Evolutionary conservation across 495 filamentous ascomycete genomes (phyloP), one percentile per base, ranked within the genome.

Genomic region (Talaromyces adpressus): DNA sequence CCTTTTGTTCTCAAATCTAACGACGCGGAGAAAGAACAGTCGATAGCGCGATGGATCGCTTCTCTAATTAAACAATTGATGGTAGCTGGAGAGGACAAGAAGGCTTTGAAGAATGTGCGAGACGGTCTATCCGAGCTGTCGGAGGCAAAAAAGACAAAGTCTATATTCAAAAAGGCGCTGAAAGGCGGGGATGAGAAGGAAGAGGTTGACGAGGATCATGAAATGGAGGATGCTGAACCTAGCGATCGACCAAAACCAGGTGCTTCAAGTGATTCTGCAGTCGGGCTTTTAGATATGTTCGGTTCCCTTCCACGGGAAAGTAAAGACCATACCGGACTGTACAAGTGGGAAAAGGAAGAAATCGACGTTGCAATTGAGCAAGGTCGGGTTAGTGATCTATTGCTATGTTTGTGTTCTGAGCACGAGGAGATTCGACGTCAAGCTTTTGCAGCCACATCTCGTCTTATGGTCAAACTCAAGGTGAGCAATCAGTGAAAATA

Each of bases 371-470:
- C 90, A 0, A 75, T 94, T 20, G 88, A 91, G 62, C 87, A 92
- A 64, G 89, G 89, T 5, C 79, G 85, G 64, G 76, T 89, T 32
- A 77, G 79, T 22, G 83, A 86, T 12, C 71, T 97, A 45, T 80
- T 93, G 41, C 76, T 90, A 29, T 88, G 92, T 67, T 77, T 97
- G 49, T 89, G 84, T 61, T 93, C 91, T 1, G 77, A 87, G 63
- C 81, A 91, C 63, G 77, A 82, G 45, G 87, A 88, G 67, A 87
- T 94, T 58, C 82, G 92, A 27, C 82, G 84, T 62, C 89, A 96
- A 73, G 91, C 91, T n/a, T 79, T 90, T 23, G 77, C 78, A 30
- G 87, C 83, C 59, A 75, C 91, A 32, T 73, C 82, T 20, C 86
- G 87, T 64, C 84, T 90, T 65, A 85, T 87, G 64, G 72, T 74